These are phyloP conservation scores for Geotrichum siamense DNA, from an alignment of 1,139 yeast genomes.

Conservation along the genomic window DNA sequence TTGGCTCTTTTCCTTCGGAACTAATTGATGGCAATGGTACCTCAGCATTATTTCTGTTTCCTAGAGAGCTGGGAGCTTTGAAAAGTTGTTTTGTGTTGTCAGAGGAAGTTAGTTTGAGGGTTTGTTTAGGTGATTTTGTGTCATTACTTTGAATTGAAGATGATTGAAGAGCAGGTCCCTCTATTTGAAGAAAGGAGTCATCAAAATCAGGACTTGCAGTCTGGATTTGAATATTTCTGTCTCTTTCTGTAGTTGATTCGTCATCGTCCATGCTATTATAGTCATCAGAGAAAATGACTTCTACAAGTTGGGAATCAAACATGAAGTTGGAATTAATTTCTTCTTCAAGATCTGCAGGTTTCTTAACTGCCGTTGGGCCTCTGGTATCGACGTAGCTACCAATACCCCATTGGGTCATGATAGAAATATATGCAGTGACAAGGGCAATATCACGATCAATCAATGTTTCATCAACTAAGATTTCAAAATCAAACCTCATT, in stretches of 20 bases:
- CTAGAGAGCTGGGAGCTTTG: neutral
- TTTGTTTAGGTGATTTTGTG: too few relatives aligned
- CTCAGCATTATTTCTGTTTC: neutral
- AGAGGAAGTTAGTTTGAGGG: neutral
- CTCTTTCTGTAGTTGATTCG: neutral
- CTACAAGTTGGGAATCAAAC: conserved; percentile 1
- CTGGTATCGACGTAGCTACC: conserved; percentile 48
- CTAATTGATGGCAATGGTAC: neutral
- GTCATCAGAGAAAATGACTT: neutral
- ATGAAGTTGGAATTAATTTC: neutral
- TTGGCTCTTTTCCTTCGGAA: neutral
- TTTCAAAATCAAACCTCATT: conserved; percentile 53
- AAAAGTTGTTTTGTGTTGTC: neutral
- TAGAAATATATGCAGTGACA: conserved; percentile 52
- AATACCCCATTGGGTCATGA: conserved; percentile 58
- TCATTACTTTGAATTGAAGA: too few relatives aligned
- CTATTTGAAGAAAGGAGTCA: neutral
- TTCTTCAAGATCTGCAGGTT: neutral
- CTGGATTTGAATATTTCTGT: neutral
- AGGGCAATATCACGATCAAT: conserved; percentile 47
- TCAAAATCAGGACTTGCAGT: neutral
- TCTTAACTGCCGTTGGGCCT: conserved; percentile 41
- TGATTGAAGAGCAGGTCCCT: too few relatives aligned
- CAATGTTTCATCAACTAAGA: conserved; percentile 44
- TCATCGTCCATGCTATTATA: neutral